Base-by-base conservation (phyloP, 23 red algal species). In the Cyanidiococcus yangmingshanensis region DNA sequence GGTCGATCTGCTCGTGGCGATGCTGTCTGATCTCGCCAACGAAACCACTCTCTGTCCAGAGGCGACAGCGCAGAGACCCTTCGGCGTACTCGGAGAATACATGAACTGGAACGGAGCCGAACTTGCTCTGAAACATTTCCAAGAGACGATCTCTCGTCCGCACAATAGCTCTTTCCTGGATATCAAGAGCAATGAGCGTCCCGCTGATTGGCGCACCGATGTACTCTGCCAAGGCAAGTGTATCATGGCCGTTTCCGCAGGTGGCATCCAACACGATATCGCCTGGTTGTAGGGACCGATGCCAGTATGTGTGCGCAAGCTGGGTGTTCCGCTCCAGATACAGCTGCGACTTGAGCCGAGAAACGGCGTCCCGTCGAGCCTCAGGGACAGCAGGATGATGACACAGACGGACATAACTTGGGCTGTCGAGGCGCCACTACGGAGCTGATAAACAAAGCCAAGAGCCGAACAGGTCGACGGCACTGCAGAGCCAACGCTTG, bases 191-290 rank as follows among this genome's bases (percentile, higher is more conserved):
- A 7, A 71, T 25, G 12, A 71, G 63, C 16, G 63, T 71, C 16
- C 63, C 63, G 12, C 16, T 35, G 32, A 71, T 29, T 29, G 63
- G 63, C 63, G 63, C 63, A 71, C 63, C 63, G 21, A 35, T 32
- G 7, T 32, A 35, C 27, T 71, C n/a, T 2, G 63, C 63, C 3
- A 71, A 30, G 16, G 63, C 63, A 12, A 71, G 32, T 35, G 63
- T 71, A 35, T 71, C 63, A 35, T 71, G 63, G 32, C 63, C 63
- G 63, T 71, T 71, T 7, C 63, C 63, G 27, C 63, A 32, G 63
- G 63, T 71, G 63, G 63, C 63, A 35, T 71, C 63, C 7, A 71
- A 7, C 12, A 71, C 63, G 16, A 71, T 35, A 71, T 71, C 63
- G 27, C 63, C 63, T 2, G 63, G 21, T 35, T 35, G 12, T 2